Evolutionary conservation across 768 basidiomycete species (phyloP), one percentile per base, ranked within the genome.

Genomic region (Dioszegia hungarica): DNA sequence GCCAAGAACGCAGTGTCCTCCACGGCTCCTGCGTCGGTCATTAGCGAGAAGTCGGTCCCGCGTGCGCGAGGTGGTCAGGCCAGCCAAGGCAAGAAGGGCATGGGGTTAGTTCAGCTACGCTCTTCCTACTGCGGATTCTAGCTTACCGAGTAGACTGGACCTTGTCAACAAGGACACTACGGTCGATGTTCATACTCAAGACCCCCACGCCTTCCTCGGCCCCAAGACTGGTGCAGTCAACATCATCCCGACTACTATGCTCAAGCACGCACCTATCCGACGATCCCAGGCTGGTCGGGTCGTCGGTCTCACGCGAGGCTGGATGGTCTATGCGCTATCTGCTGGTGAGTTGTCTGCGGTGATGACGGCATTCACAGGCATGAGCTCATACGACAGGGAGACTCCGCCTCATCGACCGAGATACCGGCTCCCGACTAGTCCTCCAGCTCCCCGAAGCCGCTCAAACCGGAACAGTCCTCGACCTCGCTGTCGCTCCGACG

Each of bases 301-400:
- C 20, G 68, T 72, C 6, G 70, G 59, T 0, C 44, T 66, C n/a
- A 70, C 68, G 11, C 17, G 28, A 10, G 49, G 28, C 20, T 72
- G 62, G 63, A 48, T 72, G 14, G 68, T 60, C 4, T 72, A 72
- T 50, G 49, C 66, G 11, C 38, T 65, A 37, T 56, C 66, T 1
- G 60, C 52, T 49, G 64, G 69, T 68, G 20, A 46, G 64, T 48
- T 50, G 53, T 50, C 60, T 63, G 66, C 12, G 43, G 64, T 54
- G 36, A n/a, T 11, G 28, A 11, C 22, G 24, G 20, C 27, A 33
- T n/a, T 33, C 5, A 46, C 19, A 31, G 5, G 8, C 11, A 37
- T 3, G 19, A 51, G 49, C 40, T 63, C 29, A 57, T 33, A 14
- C 15, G 29, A 1, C 37, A 67, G 70, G 62, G n/a, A 59, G 68